Evolutionary conservation across 139 green algal species (phyloP).

Genomic region (Haematococcus lacustris): DNA sequence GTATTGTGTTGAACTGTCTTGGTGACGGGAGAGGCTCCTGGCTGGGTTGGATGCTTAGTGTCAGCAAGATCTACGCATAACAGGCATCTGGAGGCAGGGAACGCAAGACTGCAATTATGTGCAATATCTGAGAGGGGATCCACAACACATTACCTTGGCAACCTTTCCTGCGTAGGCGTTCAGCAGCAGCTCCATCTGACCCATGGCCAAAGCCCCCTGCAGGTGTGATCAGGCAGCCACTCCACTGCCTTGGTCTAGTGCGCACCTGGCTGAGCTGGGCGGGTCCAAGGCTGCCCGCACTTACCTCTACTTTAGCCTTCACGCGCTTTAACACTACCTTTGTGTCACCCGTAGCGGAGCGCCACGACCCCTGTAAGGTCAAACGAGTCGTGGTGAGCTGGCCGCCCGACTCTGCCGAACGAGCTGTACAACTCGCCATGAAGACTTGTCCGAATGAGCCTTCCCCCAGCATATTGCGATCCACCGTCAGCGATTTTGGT

Average conservation of each 20-base stretch:
- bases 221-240: not conserved
- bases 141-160: no score
- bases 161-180: slow-evolving; percentile 68
- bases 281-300: not conserved
- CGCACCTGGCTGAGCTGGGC: not conserved
- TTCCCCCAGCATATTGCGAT: not conserved
- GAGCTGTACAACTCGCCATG: not conserved
- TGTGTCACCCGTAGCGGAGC: not conserved
- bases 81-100: no score
- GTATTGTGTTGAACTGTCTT: no score
- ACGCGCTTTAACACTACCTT: slow-evolving; percentile 71
- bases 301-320: slow-evolving; percentile 53
- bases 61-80: no score
- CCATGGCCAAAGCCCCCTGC: slow-evolving; percentile 67
- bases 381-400: not conserved
- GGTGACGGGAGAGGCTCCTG: no score
- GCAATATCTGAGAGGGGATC: no score
- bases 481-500: not conserved
- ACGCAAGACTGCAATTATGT: no score
- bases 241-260: not conserved
- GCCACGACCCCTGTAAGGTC: not conserved
- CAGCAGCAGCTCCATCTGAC: slow-evolving; percentile 74
- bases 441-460: not conserved
- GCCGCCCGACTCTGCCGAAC: not conserved
- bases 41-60: no score